Conservation (phyloP, 257 asterid species). For the Verbascum thapsus region DNA sequence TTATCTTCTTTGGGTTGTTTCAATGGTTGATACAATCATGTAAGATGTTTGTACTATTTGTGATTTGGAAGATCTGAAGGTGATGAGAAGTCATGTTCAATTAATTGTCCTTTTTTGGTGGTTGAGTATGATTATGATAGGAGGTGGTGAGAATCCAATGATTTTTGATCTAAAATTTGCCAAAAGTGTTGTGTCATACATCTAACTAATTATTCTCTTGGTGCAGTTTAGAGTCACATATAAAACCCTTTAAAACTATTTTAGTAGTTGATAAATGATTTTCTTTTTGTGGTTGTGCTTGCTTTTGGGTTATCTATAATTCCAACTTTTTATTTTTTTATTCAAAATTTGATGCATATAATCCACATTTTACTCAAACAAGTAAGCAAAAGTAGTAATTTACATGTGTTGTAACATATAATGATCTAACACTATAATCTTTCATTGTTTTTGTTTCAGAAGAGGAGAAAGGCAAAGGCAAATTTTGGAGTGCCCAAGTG, state of each 20-base stretch:
- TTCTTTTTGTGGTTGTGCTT: neutral
- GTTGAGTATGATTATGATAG: conserved; percentile 21
- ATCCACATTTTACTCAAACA: neutral
- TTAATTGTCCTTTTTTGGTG: conserved; percentile 26
- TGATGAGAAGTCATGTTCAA: conserved; percentile 33
- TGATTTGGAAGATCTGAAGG: conserved; percentile 26
- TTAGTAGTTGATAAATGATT: neutral
- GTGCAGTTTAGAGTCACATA: neutral
- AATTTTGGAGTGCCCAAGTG: conserved; percentile 35
- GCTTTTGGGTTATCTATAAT: neutral
- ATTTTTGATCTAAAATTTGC: conserved; percentile 10
- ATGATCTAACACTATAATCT: conserved; percentile 16
- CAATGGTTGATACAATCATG: conserved; percentile 13
- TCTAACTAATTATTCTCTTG: conserved; percentile 1
- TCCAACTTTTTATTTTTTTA: neutral
- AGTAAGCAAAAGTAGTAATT: conserved; percentile 17
- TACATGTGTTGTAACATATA: conserved; percentile 6
- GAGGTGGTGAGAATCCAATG: conserved; percentile 29
- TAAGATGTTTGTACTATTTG: conserved; percentile 14
- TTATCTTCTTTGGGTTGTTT: neutral
- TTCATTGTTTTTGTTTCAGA: conserved; percentile 31
- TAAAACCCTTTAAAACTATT: neutral
- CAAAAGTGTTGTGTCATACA: conserved; percentile 2
- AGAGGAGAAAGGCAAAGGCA: conserved; percentile 27
- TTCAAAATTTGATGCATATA: neutral